Conservation (phyloP, 2,329 filamentous ascomycete genomes). For the Colletotrichum sublineola region DNA sequence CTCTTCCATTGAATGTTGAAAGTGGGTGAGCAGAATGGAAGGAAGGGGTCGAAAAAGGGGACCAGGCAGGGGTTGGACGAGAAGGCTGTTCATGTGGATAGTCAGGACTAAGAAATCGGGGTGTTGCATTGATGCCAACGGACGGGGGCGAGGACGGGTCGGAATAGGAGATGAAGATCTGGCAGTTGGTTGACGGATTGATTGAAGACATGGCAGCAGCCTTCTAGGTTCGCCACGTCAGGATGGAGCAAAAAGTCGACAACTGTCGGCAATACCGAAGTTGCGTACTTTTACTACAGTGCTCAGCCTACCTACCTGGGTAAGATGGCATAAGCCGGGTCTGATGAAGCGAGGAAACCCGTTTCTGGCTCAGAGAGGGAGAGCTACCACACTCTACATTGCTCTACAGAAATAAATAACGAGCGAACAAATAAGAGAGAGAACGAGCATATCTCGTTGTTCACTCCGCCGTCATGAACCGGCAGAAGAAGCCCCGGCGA, state of each 20-base stretch:
- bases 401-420: neutral
- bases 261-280: neutral
- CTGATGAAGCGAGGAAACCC: neutral
- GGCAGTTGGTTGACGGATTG: neutral
- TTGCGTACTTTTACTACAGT: neutral
- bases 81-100: slow-evolving; percentile 12
- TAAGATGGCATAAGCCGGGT: neutral
- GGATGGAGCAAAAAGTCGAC: neutral
- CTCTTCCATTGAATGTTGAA: neutral
- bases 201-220: neutral
- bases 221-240: neutral
- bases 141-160: slow-evolving; percentile 1
- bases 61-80: neutral
- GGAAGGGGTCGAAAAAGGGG: slow-evolving; percentile 4
- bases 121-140: neutral
- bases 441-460: slow-evolving; percentile 11
- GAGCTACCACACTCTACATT: neutral
- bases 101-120: neutral
- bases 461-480: neutral
- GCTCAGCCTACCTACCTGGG: neutral
- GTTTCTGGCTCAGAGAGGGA: neutral
- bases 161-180: neutral
- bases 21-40: neutral
- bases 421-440: neutral
- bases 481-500: neutral